Conservation (phyloP, 1,284 basidiomycete species). For the Tranzscheliella williamsii region DNA sequence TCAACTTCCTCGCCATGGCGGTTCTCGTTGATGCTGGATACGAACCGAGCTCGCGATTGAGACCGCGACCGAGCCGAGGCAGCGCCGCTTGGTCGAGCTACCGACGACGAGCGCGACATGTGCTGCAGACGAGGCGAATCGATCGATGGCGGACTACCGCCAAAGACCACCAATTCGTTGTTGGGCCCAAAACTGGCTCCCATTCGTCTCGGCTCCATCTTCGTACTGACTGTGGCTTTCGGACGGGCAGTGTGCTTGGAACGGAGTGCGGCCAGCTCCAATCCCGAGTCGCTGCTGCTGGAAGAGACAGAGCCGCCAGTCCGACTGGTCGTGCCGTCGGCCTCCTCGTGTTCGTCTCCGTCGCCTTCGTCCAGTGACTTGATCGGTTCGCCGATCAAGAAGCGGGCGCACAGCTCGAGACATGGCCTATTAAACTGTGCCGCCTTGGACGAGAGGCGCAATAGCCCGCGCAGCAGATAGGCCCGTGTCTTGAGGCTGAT, state of each 20-base stretch:
- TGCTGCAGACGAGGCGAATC: constrained; percentile 17
- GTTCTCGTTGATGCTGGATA: neutral
- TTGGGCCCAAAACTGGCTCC: constrained; percentile 39
- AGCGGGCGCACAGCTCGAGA: constrained; percentile 42
- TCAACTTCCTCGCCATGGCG: too few relatives aligned
- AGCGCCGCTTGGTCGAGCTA: constrained; percentile 6
- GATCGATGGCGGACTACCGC: constrained; percentile 14
- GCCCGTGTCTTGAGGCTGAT: constrained; percentile 53
- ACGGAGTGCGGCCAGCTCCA: constrained; percentile 10
- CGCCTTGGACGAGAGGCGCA: constrained; percentile 23
- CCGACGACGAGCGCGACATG: constrained; percentile 6
- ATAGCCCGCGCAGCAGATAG: constrained; percentile 39
- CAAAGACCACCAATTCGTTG: constrained; percentile 38
- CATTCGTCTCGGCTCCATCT: constrained; percentile 25
- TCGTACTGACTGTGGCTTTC: constrained; percentile 7
- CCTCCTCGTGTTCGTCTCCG: constrained; percentile 3
- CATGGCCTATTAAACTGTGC: constrained; percentile 23
- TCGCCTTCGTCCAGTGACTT: constrained; percentile 28
- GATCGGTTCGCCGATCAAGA: constrained; percentile 48
- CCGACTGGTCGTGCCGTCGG: constrained; percentile 7
- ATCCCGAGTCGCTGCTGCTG: constrained; percentile 14
- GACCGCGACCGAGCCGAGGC: constrained; percentile 9
- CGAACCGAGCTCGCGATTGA: constrained; percentile 1
- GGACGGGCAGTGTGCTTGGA: constrained; percentile 1
- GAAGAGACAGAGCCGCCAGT: constrained; percentile 6